A percentile compares a stretch with the other conserved stretches of the same genome.
These are phyloP conservation scores for Microdochium trichocladiopsis DNA, from an alignment of 2,329 filamentous ascomycete species.

Conservation along the genomic window DNA sequence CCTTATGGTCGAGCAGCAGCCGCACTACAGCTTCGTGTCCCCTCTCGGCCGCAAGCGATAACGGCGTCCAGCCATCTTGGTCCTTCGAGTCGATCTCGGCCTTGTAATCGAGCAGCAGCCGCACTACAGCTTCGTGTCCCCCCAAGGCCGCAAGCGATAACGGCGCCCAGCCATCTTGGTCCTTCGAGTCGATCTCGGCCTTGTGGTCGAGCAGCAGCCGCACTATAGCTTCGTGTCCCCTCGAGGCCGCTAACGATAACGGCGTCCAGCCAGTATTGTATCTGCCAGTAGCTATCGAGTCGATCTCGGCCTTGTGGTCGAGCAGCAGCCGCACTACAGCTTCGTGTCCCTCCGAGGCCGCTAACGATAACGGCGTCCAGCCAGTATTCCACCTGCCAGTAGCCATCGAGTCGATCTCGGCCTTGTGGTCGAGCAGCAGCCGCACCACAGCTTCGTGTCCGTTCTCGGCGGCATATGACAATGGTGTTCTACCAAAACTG, in stretches of 20 bases:
- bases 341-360: background rate
- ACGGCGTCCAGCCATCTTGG: too few relatives aligned
- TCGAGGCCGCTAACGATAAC: too few relatives aligned
- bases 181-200: too few relatives aligned
- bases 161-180: background rate
- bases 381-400: background rate
- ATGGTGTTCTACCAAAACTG: background rate
- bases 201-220: too few relatives aligned
- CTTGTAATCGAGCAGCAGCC: background rate
- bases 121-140: background rate
- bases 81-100: too few relatives aligned
- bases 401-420: background rate
- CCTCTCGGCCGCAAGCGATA: background rate
- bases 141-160: background rate
- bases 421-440: background rate
- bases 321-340: background rate
- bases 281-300: too few relatives aligned
- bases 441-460: background rate
- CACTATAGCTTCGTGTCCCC: too few relatives aligned
- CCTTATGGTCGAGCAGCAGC: background rate
- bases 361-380: background rate
- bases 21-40: background rate
- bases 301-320: background rate
- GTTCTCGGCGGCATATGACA: background rate
- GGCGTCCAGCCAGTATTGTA: background rate